Conservation (phyloP, 208 protist genomes). For the Spongospora subterranea region DNA sequence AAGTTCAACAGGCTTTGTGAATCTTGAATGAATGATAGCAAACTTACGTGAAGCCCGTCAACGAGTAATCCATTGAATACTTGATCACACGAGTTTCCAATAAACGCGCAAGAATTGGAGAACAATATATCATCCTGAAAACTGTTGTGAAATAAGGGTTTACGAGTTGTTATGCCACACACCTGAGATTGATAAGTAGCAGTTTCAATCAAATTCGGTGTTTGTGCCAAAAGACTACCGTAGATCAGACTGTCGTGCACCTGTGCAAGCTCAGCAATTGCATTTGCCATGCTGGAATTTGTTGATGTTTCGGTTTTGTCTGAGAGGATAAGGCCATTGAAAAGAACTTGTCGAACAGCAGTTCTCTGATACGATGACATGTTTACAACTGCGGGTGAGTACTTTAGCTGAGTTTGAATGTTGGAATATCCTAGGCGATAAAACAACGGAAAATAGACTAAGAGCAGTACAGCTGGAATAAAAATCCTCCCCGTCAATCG, state of each 20-base stretch:
- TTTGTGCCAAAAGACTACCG: not conserved
- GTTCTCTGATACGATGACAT: not conserved
- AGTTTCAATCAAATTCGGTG: not conserved
- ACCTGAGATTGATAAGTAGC: not conserved
- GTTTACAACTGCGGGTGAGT: not conserved
- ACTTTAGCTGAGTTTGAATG: not conserved
- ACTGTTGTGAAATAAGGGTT: not conserved
- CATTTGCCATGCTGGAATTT: not conserved
- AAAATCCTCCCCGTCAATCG: not conserved
- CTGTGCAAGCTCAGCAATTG: not conserved
- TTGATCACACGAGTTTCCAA: not conserved
- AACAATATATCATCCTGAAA: not conserved
- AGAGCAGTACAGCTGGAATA: not conserved
- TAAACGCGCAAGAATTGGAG: not conserved
- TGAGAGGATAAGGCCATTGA: not conserved
- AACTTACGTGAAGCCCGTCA: not conserved
- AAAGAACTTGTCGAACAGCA: not conserved
- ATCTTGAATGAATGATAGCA: not conserved
- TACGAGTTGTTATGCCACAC: not conserved
- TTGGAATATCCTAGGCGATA: not conserved
- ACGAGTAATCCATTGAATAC: not conserved
- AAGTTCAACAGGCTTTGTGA: not conserved
- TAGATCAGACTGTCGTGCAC: not conserved
- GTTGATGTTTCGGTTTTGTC: not conserved
- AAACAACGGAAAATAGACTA: not conserved